Percentiles rank a stretch among this genome's conserved stretches.
These are phyloP conservation scores for Tylopilus intermedius DNA, from an alignment of 768 basidiomycete species.

Conservation along the genomic window DNA sequence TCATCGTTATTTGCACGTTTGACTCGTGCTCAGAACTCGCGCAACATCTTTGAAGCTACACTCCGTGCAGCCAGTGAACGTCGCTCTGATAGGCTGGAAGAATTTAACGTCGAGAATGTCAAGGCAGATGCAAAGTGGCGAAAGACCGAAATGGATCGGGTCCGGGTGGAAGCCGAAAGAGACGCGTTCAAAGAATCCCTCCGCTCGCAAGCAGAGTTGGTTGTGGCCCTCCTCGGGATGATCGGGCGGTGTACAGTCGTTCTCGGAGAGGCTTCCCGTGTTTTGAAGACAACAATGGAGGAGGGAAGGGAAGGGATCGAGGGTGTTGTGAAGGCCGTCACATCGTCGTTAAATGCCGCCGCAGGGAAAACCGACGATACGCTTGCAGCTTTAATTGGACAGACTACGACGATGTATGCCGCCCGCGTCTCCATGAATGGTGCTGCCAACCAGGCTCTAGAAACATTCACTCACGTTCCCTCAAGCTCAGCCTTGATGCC, in stretches of 20 bases:
- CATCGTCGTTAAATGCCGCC: constrained; percentile 46
- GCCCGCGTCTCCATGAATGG: constrained; percentile 39
- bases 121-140: constrained; percentile 62
- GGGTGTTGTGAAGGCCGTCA: constrained; percentile 43
- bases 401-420: constrained; percentile 58
- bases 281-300: constrained; percentile 37
- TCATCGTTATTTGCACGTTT: constrained; percentile 56
- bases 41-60: constrained; percentile 80
- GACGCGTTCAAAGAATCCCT: constrained; percentile 60
- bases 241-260: constrained; percentile 73
- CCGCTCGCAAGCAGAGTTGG: constrained; percentile 57
- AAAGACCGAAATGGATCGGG: constrained; percentile 66
- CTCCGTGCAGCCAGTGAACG: constrained; percentile 80
- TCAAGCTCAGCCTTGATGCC: constrained; percentile 47
- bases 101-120: constrained; percentile 61
- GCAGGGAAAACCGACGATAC: constrained; percentile 66
- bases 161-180: constrained; percentile 61
- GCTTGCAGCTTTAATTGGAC: constrained; percentile 63
- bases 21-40: constrained; percentile 67
- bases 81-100: constrained; percentile 73
- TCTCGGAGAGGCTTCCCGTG: constrained; percentile 54
- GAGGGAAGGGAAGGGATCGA: constrained; percentile 35
- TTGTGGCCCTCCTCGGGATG: constrained; percentile 74
- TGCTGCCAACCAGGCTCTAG: constrained; percentile 46
- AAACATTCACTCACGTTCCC: constrained; percentile 41